Evolutionary conservation across 2,329 filamentous ascomycete species (phyloP), one percentile per base, ranked within the genome.

Genomic region (Trichoderma sp.): DNA sequence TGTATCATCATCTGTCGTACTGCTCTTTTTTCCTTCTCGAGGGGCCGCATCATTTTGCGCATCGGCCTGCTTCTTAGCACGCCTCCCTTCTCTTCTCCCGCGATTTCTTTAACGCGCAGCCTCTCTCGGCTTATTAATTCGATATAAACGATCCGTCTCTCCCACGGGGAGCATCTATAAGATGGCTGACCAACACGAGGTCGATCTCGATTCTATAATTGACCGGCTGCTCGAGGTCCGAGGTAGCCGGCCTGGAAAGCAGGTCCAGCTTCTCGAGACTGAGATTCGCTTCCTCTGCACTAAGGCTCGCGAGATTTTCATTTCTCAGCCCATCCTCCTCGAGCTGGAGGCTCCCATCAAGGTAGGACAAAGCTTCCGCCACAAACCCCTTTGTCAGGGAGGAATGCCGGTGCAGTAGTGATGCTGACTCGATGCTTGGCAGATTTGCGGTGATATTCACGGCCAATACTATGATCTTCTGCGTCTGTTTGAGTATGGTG

Each of bases 361-460:
- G 94, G 95, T 97, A 88, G 78, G 87, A 81, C 67, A 61, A 61
- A 23, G 23, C 23, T 23, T 23, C 23, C 23, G 23, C 23, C 23
- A 23, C 23, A 23, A 23, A 23, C 23, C 23, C 36, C 36, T 39
- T 39, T 39, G 6, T 8, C 36, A 4, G 36, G 36, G 36, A 39
- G 36, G 15, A 39, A 39, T 3, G 11, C 15, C 15, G n/a, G 20
- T 17, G 11, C 8, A 17, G 50, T 26, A 2, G 30, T 43, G 7
- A 15, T 67, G 62, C 59, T 63, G 13, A 66, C 34, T 30, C 55
- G 50, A 53, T 32, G 20, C 9, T 59, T 61, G 55, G 30, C 23
- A 99, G 96, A 99, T 99, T 81, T 98, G 95, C 84, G 96, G 96
- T 84, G 96, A 98, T 85, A 98, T 99, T 78, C 96, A 98, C 84